Conservation (phyloP, 495 filamentous ascomycete species). For the Penicillium waksmanii region DNA sequence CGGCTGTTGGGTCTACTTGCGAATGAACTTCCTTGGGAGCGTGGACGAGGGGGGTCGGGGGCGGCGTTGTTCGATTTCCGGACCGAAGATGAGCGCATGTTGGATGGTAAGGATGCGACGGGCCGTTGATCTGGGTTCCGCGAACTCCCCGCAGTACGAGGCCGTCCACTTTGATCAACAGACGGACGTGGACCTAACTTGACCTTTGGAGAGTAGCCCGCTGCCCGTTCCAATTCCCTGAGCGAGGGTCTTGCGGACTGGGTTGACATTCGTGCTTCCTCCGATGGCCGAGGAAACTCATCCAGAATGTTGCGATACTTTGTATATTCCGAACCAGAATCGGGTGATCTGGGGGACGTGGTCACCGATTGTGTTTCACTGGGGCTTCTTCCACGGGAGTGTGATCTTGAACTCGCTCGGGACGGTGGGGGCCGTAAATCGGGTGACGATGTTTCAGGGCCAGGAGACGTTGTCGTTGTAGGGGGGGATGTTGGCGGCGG, state of each 20-base stretch:
- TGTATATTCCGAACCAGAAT: conserved; percentile 21
- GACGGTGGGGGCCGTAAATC: conserved; percentile 24
- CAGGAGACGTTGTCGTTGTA: conserved; percentile 23
- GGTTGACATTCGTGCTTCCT: conserved; percentile 55
- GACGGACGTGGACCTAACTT: conserved; percentile 85
- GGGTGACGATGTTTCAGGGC: conserved; percentile 19
- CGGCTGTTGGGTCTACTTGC: conserved; percentile 41
- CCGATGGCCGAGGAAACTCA: conserved; percentile 43
- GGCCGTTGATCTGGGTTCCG: conserved; percentile 61
- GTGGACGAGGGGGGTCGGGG: conserved; percentile 40
- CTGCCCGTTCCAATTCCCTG: conserved; percentile 63
- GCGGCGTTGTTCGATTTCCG: conserved; percentile 39
- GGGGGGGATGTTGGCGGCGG: conserved; percentile 19
- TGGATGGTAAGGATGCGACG: conserved; percentile 67
- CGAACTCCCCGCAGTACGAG: conserved; percentile 60
- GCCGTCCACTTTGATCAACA: conserved; percentile 66
- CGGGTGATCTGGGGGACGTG: conserved; percentile 27
- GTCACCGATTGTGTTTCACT: conserved; percentile 21
- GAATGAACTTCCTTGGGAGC: conserved; percentile 45
- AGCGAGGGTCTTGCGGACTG: conserved; percentile 66
- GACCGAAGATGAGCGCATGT: conserved; percentile 50
- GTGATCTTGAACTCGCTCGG: conserved; percentile 25
- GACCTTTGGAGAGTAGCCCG: conserved; percentile 68
- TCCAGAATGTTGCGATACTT: conserved; percentile 38
- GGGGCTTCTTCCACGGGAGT: conserved; percentile 28